Conservation (phyloP, 225 moss, liverwort and hornwort species). For the Bryoerythrophyllum caledonicum region DNA sequence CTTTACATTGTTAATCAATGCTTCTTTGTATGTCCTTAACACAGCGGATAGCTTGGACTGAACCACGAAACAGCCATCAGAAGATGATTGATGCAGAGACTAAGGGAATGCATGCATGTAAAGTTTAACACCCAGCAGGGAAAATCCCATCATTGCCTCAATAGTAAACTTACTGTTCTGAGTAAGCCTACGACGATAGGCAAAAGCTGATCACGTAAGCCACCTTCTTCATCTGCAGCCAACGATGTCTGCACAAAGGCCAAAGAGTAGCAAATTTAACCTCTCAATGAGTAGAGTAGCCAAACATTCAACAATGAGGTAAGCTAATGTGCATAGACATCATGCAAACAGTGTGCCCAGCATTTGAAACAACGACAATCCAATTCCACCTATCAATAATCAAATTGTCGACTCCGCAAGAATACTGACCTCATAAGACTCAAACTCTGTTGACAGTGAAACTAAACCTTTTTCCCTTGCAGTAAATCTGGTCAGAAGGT, state of each 20-base stretch:
- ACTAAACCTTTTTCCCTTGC: constrained; percentile 75
- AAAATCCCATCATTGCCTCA: constrained; percentile 2
- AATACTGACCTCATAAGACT: constrained; percentile 72
- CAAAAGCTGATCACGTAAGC: constrained; percentile 82
- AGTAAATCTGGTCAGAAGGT: constrained; percentile 71
- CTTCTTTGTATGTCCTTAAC: constrained; percentile 93
- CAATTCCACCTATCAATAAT: constrained; percentile 14
- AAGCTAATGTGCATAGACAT: neutral
- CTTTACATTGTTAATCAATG: constrained; percentile 83
- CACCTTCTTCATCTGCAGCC: constrained; percentile 77
- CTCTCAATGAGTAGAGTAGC: constrained; percentile 5
- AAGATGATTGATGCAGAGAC: constrained; percentile 14
- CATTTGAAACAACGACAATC: constrained; percentile 7
- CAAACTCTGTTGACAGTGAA: constrained; percentile 71
- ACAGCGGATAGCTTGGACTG: constrained; percentile 98
- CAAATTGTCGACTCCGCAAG: constrained; percentile 17
- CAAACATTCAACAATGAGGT: neutral
- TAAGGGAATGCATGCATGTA: constrained; percentile 9
- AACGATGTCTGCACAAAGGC: constrained; percentile 58
- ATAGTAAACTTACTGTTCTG: constrained; percentile 71
- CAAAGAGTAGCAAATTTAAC: constrained; percentile 16
- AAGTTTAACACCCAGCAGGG: constrained; percentile 11
- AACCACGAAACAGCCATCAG: constrained; percentile 34
- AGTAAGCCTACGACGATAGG: constrained; percentile 90
- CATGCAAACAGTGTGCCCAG: neutral